Conservation (phyloP, 1,139 yeast species). For the Debaryomyces sp. region DNA sequence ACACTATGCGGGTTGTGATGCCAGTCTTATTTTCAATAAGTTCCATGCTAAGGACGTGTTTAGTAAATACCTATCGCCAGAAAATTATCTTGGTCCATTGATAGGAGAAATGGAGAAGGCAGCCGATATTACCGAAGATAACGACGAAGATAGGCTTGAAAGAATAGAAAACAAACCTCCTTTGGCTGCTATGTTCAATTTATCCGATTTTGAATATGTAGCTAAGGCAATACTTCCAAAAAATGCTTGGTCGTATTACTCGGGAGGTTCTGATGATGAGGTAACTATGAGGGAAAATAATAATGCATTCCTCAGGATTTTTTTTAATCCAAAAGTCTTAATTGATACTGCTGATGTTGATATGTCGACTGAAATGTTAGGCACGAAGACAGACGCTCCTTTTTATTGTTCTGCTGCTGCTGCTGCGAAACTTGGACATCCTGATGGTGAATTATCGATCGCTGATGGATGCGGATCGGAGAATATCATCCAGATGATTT, state of each 20-base stretch:
- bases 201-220: conserved; percentile 69
- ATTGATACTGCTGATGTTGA: conserved; percentile 61
- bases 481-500: conserved; percentile 57
- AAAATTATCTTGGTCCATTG: conserved; percentile 18
- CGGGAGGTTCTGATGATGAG: conserved; percentile 89
- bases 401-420: conserved; percentile 64
- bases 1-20: conserved; percentile 33
- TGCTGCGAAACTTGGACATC: conserved; percentile 56
- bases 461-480: conserved; percentile 52
- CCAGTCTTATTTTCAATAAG: conserved; percentile 20
- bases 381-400: conserved; percentile 51
- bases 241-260: conserved; percentile 83
- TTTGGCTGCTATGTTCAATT: conserved; percentile 27
- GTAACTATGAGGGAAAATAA: conserved; percentile 82
- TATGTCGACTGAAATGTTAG: conserved; percentile 54
- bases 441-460: conserved; percentile 55
- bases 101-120: conserved; percentile 21
- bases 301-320: conserved; percentile 75
- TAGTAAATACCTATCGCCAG: conserved; percentile 12
- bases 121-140: conserved; percentile 17
- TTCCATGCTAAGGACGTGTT: conserved; percentile 20
- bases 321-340: conserved; percentile 75
- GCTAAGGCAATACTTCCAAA: conserved; percentile 70
- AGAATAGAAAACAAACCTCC: conserved; percentile 29
- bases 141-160: conserved; percentile 9